These are phyloP conservation scores for Monilinia fructicola DNA, from an alignment of 2,329 filamentous ascomycete species.

Conservation along the genomic window DNA sequence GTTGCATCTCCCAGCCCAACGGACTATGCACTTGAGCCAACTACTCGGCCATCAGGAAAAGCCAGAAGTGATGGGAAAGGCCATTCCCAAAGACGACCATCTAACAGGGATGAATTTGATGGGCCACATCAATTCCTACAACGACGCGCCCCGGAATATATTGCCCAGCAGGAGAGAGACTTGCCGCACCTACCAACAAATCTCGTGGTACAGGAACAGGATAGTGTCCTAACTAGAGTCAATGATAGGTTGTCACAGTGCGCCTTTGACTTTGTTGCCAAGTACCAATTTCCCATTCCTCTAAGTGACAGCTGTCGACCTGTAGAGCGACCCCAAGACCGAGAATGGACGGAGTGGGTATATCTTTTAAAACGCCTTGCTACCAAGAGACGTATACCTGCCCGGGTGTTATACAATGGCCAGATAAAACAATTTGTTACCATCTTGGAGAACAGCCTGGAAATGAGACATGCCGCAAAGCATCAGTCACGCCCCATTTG, in stretches of 20 bases:
- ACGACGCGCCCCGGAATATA: conserved; percentile 66
- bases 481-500: conserved; percentile 77
- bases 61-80: conserved; percentile 50
- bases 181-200: conserved; percentile 80
- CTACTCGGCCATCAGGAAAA: conserved; percentile 46
- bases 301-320: conserved; percentile 75
- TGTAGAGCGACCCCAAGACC: conserved; percentile 70
- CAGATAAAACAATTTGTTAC: conserved; percentile 92
- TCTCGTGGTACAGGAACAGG: conserved; percentile 80
- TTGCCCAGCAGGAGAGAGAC: conserved; percentile 76
- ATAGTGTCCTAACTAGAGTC: conserved; percentile 74
- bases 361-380: conserved; percentile 82
- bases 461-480: conserved; percentile 83
- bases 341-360: conserved; percentile 92
- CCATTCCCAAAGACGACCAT: conserved; percentile 58
- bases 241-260: conserved; percentile 84
- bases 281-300: conserved; percentile 87
- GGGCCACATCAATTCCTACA: conserved; percentile 81
- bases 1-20: conserved; percentile 58
- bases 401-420: conserved; percentile 79
- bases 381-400: conserved; percentile 81
- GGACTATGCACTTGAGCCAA: conserved; percentile 60
- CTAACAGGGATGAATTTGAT: conserved; percentile 86
- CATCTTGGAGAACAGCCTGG: conserved; percentile 81
- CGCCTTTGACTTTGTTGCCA: conserved; percentile 86